Evolutionary conservation across 805 yeast genomes (phyloP), one percentile per base, ranked within the genome.

Genomic region (Nakazawaea wyomingensis): DNA sequence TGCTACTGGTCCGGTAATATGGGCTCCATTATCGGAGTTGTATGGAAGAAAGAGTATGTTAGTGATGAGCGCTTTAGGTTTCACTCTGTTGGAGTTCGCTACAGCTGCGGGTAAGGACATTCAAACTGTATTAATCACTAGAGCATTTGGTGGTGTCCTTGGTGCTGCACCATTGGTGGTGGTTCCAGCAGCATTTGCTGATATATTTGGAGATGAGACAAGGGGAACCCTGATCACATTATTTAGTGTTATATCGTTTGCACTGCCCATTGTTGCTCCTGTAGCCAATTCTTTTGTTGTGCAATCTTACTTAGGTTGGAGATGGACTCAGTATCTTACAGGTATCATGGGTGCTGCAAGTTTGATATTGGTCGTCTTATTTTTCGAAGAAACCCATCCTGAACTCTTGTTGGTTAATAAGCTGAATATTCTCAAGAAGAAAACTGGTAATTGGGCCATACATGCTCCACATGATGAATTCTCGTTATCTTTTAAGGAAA

Each of bases 161-260:
- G 96, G 95, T 50, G 87, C 93, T 17, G 88, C 93, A 32, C 88
- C 95, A 1, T 61, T 89, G 55, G 91, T 85, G 22, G 87, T 86
- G 31, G 89, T 81, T 8, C 95, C 96, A 21, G 96, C 96, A 39
- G 74, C 83, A 0, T 82, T 87, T 68, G 85, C 95, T 6, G 96
- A 89, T 60, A 71, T 87, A 71, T 87, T 79, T 57, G 76, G 74
- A 50, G 78, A 79, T 44, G 60, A 59, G 31, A 57, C 69, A 20
- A 76, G 96, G 64, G 96, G 96, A 52, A 74, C 71, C 39, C 95
- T 95, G 22, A 69, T 87, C 52, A 68, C 81, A 7, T 49, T 82
- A 14, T 88, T 88, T 54, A 70, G 87, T 1, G 71, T 84, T 66
- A 78, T 82, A 36, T 86, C 87, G 28, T 84, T 85, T 51, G 68